Evolutionary conservation across 2,329 filamentous ascomycete genomes (phyloP).

Genomic region (Ophiostoma ulmi): DNA sequence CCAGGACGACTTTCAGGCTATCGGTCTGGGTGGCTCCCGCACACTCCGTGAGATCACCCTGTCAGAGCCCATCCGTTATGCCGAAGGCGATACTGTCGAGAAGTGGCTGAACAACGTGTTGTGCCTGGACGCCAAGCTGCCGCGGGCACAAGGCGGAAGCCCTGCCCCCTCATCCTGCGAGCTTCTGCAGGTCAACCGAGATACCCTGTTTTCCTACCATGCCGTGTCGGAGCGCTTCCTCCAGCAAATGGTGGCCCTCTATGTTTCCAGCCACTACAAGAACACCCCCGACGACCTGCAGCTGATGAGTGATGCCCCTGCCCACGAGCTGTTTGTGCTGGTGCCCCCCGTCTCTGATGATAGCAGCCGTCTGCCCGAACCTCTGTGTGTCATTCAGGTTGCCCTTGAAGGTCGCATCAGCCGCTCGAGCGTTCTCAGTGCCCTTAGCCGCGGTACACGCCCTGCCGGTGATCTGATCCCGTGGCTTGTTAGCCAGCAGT

Average conservation of each 20-base stretch:
- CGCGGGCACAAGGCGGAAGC: slow-evolving; percentile 68
- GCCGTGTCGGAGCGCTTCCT: slow-evolving; percentile 94
- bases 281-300: slow-evolving; percentile 98
- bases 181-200: slow-evolving; percentile 87
- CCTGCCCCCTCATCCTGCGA: slow-evolving; percentile 90
- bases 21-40: slow-evolving; percentile 38
- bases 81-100: slow-evolving; percentile 83
- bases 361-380: slow-evolving; percentile 76
- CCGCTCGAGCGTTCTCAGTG: slow-evolving; percentile 83
- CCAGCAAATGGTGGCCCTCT: slow-evolving; percentile 96
- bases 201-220: slow-evolving; percentile 97
- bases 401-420: slow-evolving; percentile 94
- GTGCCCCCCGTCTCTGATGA: slow-evolving; percentile 78
- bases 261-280: slow-evolving; percentile 96
- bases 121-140: slow-evolving; percentile 86
- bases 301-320: slow-evolving; percentile 94
- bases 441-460: slow-evolving; percentile 79
- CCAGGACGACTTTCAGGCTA: slow-evolving; percentile 56
- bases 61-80: slow-evolving; percentile 90
- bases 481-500: slow-evolving; percentile 96
- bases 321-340: slow-evolving; percentile 92
- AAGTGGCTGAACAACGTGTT: slow-evolving; percentile 94
- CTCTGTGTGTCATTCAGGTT: slow-evolving; percentile 90
- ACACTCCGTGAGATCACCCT: slow-evolving; percentile 88
- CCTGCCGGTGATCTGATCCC: slow-evolving; percentile 92